Evolutionary conservation across 108 stramenopile genomes (phyloP).

Genomic region (Nitzschia palea): DNA sequence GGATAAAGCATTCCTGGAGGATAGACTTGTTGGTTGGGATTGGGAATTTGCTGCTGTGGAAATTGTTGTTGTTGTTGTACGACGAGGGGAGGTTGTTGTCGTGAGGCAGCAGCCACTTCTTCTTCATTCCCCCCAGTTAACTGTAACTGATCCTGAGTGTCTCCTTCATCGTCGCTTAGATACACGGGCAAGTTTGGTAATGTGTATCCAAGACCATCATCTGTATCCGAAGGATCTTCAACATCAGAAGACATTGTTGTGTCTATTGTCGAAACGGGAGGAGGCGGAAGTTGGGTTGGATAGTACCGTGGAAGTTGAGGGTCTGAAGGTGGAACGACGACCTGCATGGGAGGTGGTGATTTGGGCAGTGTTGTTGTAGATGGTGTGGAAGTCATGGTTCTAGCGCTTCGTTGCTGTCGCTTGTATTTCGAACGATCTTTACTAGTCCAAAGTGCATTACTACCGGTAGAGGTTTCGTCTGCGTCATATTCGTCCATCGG

Average conservation of each 20-base stretch:
- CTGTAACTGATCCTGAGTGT: no score
- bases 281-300: constrained; percentile 8
- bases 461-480: neutral
- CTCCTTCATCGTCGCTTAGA: constrained; percentile 70
- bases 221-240: constrained; percentile 63
- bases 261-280: constrained; percentile 39
- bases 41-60: neutral
- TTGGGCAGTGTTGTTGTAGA: neutral
- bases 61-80: constrained; percentile 14
- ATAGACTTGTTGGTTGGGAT: no score
- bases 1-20: no score
- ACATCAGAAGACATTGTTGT: constrained; percentile 40
- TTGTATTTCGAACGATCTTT: constrained; percentile 83
- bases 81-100: neutral
- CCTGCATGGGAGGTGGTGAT: neutral
- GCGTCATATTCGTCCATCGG: neutral
- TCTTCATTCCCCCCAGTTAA: no score
- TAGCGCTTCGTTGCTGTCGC: constrained; percentile 36
- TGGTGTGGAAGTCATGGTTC: constrained; percentile 8
- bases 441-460: constrained; percentile 70
- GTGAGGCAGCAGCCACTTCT: neutral
- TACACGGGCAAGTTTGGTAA: constrained; percentile 86
- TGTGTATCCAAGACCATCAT: constrained; percentile 69
- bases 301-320: no score
- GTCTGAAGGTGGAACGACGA: no score